Evolutionary conservation across 2,329 filamentous ascomycete species (phyloP), one percentile per base, ranked within the genome.

Genomic region (Capronia americana): DNA sequence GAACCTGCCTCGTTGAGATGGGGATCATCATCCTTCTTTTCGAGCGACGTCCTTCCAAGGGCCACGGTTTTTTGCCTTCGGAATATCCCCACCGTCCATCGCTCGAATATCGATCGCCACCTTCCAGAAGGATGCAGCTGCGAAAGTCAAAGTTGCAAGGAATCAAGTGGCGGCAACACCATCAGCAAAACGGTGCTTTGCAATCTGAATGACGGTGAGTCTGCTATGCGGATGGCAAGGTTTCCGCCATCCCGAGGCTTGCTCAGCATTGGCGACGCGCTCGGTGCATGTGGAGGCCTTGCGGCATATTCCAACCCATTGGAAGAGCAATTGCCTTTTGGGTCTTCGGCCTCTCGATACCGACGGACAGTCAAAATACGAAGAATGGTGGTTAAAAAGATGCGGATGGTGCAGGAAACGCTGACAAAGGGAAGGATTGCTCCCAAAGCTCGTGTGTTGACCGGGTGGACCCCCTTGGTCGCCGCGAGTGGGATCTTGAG

Each of bases 381-480:
- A 59, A 38, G 41, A 41, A 48, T 20, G 17, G 20, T 5, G 5
- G 2, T 41, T 17, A 1, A 17, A 30, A 30, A 41, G 34, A 41
- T 41, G 34, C 34, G 34, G 34, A 41, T 41, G 34, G 34, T 6
- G 1, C 17, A 17, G 34, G 38, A 8, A 44, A 44, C 5, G 57
- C 57, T 59, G 57, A 59, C 57, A 53, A 61, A 61, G 44, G 44
- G 28, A 28, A 53, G 28, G 46, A 53, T 26, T 53, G 46, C 46
- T 41, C 38, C 46, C 26, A 50, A 11, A 26, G 30, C 17, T 34
- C 30, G 30, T 38, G 14, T 26, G 20, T 20, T 28, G 46, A 34
- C 20, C 11, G 34, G 28, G 58, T 41, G 46, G 58, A 8, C 4
- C 12, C 30, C 20, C 11, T 28, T 55, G 28, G 23, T 24, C 26